phyloP scores from a whole-genome alignment of 2,329 filamentous ascomycete species.

The Tolypocladium pustulatum region DNA sequence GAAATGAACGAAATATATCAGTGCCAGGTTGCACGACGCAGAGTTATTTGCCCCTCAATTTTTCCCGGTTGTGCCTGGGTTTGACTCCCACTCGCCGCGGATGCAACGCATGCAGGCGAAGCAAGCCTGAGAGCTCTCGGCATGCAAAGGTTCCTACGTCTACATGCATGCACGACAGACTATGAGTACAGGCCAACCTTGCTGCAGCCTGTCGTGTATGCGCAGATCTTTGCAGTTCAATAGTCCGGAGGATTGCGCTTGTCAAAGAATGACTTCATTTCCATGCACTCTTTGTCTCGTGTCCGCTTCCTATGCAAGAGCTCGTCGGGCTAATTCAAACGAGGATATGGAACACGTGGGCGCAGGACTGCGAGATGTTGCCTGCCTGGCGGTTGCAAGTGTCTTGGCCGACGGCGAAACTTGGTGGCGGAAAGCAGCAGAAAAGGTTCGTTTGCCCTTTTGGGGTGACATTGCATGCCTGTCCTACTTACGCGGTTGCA shows the following conservation, averaged over 20 bases:
- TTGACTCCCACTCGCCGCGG: neutral
- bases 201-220: neutral
- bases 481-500: slow-evolving; percentile 3
- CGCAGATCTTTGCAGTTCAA: neutral
- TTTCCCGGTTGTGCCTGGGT: neutral
- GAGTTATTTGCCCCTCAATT: neutral
- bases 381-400: neutral
- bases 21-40: too few relatives aligned
- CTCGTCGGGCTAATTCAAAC: neutral
- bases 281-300: neutral
- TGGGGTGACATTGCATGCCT: slow-evolving; percentile 1
- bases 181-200: neutral
- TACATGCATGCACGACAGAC: neutral
- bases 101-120: neutral
- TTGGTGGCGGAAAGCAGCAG: too few relatives aligned
- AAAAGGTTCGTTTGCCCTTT: neutral
- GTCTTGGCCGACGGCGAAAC: neutral
- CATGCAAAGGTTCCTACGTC: neutral
- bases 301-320: neutral
- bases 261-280: neutral
- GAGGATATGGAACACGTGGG: neutral
- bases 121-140: neutral
- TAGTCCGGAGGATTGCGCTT: neutral
- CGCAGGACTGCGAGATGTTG: neutral
- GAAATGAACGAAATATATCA: neutral